Evolutionary conservation across 371 early-diverging fungal genomes (phyloP), one percentile per base, ranked within the genome.

Genomic region (Mucor lusitanicus): DNA sequence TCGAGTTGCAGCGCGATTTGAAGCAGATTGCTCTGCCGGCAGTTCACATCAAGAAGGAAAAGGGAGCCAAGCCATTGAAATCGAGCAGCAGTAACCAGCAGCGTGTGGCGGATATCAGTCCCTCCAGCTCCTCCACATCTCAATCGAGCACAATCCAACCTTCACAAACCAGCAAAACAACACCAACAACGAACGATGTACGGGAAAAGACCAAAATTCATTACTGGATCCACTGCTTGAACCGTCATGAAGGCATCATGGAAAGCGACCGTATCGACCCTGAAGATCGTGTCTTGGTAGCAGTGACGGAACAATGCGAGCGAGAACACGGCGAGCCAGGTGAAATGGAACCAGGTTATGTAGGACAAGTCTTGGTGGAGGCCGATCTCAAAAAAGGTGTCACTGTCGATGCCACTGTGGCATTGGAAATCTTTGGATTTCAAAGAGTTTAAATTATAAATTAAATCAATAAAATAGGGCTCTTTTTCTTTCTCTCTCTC

Each of bases 161-260:
- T 6, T 6, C 37, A 35, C 37, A 35, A 9, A 15, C 32, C 13
- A 23, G 25, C 8, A 58, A 27, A 15, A 13, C 25, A 3, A 1
- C n/a, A n/a, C n/a, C 54, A 27, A 33, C 55, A 28, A 48, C 28
- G 13, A 44, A 53, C 46, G 56, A 33, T 9, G 25, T 62, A 3
- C 61, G 55, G 6, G 54, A 62, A 53, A 70, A 69, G 59, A 64
- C 75, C 0, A 79, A 77, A 17, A 72, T 83, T 28, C 75, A 73
- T n/a, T 80, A 83, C 55, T 71, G 79, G 55, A 73, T 83, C 15
- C 73, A 80, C 27, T 83, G 83, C 32, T 61, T 83, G 0, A 80
- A 79, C 28, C 71, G 76, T 21, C 80, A 76, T 46, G 72, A 76
- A 56, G 61, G 67, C 3, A 53, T 78, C 7, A 33, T 64, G 6